Evolutionary conservation across 2,329 filamentous ascomycete genomes (phyloP), one percentile per base, ranked within the genome.

Genomic region (Zymoseptoria brevis): DNA sequence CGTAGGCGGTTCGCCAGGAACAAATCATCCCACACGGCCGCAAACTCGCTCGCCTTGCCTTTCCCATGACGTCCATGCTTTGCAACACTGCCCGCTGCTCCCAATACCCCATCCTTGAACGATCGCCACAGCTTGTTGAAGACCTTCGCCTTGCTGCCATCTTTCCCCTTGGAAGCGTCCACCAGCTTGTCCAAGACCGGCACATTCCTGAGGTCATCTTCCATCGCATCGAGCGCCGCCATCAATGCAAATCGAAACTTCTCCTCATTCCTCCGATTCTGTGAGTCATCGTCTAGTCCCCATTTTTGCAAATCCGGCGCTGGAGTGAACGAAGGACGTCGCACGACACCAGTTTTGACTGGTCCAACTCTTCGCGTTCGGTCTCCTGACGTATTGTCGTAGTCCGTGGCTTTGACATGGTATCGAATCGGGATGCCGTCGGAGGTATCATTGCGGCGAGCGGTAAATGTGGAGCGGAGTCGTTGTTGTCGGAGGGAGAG

Each of bases 131-230:
- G 29, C 21, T 61, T 65, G 3, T 58, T 57, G 55, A 72, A 71
- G 9, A 63, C 55, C 52, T 62, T 59, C 53, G 61, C 56, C 21
- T 60, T 59, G 53, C 54, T 53, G 8, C 29, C 59, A 3, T 55
- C 54, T 19, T 60, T 58, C 22, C 58, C 57, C 24, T 65, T 60
- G 22, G 55, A 50, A 53, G 72, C 67, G 51, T 64, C 63, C 11
- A 64, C 61, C 49, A 73, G 55, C 49, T 71, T 66, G 19, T 70
- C 62, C 22, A 72, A 57, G 19, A 73, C 57, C 13, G 72, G 72
- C 19, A 69, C 68, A 26, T 69, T 57, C 57, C 69, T 64, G 53
- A 74, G 54, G 45, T 73, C 69, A 19, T 62, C 60, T 53, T 67
- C 67, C 41, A 70, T 56, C 7, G 58, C 60, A 6, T 54, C 50